Conservation (phyloP, 139 green algal species). For the Haematococcus lacustris region DNA sequence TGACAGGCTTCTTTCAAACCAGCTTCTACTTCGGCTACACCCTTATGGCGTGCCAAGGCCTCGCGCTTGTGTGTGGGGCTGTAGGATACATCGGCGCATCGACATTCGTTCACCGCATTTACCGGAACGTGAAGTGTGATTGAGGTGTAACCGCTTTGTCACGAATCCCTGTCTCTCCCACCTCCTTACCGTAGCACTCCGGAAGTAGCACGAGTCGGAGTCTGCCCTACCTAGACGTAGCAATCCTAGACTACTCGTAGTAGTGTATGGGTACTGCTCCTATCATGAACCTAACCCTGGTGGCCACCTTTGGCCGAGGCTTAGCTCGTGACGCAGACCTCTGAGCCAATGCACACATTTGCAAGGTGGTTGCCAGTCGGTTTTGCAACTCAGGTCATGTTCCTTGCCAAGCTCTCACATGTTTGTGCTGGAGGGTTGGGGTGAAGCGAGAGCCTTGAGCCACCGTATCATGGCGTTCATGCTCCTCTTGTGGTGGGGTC, state of each 20-base stretch:
- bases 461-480: too few relatives aligned
- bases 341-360: too few relatives aligned
- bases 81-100: conserved; percentile 78
- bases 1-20: conserved; percentile 96
- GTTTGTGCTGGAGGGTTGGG: too few relatives aligned
- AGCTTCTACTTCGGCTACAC: conserved; percentile 97
- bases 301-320: not conserved
- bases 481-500: too few relatives aligned
- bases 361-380: too few relatives aligned
- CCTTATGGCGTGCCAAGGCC: conserved; percentile 82
- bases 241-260: not conserved
- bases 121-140: conserved; percentile 88
- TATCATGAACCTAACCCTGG: not conserved
- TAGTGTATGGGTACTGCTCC: not conserved
- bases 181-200: too few relatives aligned
- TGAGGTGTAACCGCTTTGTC: conserved; percentile 45
- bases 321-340: too few relatives aligned
- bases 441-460: too few relatives aligned
- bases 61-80: conserved; percentile 63
- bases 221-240: not conserved
- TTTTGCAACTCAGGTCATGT: too few relatives aligned
- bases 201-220: too few relatives aligned
- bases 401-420: too few relatives aligned
- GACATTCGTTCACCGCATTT: conserved; percentile 87
- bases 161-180: too few relatives aligned